A percentile compares a stretch with the other conserved stretches of the same genome.
phyloP scores from a whole-genome alignment of 2,329 filamentous ascomycete species.

The Coleophoma eucalyptorum region DNA sequence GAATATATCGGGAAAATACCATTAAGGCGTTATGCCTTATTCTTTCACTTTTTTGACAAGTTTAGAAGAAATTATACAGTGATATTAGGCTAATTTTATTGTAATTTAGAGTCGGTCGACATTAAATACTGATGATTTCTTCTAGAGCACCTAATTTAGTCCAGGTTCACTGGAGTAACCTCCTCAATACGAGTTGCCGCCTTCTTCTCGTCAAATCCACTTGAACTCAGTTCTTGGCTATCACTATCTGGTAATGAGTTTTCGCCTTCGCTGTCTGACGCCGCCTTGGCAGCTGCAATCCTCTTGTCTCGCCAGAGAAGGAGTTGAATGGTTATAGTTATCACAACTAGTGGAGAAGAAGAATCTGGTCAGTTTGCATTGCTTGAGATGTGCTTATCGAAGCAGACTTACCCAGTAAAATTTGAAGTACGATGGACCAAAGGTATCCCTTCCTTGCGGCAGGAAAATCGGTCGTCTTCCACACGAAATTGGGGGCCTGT shows the following conservation, averaged over 20 bases:
- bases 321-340: slow-evolving; percentile 24
- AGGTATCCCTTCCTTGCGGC: slow-evolving; percentile 31
- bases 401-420: slow-evolving; percentile 27
- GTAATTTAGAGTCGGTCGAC: too few species aligned
- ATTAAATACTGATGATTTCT: too few species aligned
- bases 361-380: not conserved
- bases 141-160: not conserved
- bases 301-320: slow-evolving; percentile 25
- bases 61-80: too few species aligned
- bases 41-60: too few species aligned
- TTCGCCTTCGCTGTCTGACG: not conserved
- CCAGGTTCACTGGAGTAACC: not conserved
- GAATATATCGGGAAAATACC: too few species aligned
- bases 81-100: too few species aligned
- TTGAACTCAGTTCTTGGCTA: slow-evolving; percentile 4
- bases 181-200: not conserved
- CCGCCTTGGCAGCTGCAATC: slow-evolving; percentile 2
- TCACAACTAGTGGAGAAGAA: slow-evolving; percentile 13
- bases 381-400: not conserved
- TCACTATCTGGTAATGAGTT: not conserved
- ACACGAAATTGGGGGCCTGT: slow-evolving; percentile 35
- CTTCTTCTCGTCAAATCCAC: slow-evolving; percentile 13
- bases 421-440: slow-evolving; percentile 30
- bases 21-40: too few species aligned
- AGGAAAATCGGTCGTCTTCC: slow-evolving; percentile 36